Evolutionary conservation across 495 filamentous ascomycete genomes (phyloP).

Genomic region (Penicillium parvum): DNA sequence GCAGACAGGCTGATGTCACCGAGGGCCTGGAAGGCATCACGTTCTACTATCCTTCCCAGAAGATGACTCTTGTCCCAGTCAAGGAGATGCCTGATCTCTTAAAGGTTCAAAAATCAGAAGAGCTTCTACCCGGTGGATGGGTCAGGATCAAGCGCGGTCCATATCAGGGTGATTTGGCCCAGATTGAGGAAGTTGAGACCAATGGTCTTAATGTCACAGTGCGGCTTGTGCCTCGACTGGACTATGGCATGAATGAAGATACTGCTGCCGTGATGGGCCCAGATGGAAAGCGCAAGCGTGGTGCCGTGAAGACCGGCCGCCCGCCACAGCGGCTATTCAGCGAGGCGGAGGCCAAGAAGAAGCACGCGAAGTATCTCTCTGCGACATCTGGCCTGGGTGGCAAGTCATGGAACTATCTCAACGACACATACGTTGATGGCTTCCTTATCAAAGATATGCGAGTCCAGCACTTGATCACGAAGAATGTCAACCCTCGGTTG

Average conservation of each 20-base stretch:
- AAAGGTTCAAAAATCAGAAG: conserved; percentile 78
- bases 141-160: conserved; percentile 82
- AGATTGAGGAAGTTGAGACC: conserved; percentile 87
- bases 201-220: conserved; percentile 88
- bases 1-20: conserved; percentile 78
- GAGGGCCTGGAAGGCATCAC: conserved; percentile 74
- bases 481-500: conserved; percentile 85
- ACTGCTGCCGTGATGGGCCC: conserved; percentile 45
- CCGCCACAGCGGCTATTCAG: conserved; percentile 92
- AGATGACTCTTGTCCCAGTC: conserved; percentile 83
- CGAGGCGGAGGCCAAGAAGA: conserved; percentile 87
- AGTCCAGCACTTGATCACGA: conserved; percentile 73
- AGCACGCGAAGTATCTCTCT: conserved; percentile 67
- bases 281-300: conserved; percentile 73
- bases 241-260: conserved; percentile 88
- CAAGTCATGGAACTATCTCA: conserved; percentile 77
- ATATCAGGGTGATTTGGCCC: conserved; percentile 85
- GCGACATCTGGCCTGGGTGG: conserved; percentile 49
- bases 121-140: conserved; percentile 83
- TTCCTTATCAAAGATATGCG: conserved; percentile 94
- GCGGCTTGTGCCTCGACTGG: conserved; percentile 80
- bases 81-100: conserved; percentile 97
- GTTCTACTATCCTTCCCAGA: conserved; percentile 78
- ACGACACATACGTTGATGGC: conserved; percentile 86
- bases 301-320: conserved; percentile 50